A percentile compares a stretch with the other conserved stretches of the same genome.
Evolutionary conservation across 2,329 filamentous ascomycete genomes (phyloP).

Genomic region (Trichophyton equinum): DNA sequence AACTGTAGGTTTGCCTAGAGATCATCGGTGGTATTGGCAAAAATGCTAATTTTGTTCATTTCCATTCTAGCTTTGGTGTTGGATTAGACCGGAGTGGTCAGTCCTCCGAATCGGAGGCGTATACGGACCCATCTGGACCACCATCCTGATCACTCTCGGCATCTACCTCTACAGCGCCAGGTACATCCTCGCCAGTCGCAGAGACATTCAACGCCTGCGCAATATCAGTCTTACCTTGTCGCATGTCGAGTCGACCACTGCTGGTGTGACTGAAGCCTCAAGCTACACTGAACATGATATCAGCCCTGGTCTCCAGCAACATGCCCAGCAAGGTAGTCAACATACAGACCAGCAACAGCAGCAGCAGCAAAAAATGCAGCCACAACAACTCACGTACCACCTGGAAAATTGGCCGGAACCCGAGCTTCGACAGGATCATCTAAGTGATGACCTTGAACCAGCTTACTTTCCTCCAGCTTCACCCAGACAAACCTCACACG

Average conservation of each 20-base stretch:
- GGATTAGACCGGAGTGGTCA: conserved; percentile 56
- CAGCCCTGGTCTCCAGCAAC: background rate
- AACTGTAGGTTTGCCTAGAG: conserved; percentile 33
- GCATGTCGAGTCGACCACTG: background rate
- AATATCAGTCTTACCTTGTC: background rate
- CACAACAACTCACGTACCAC: background rate
- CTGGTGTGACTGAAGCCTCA: background rate
- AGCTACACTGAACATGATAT: background rate
- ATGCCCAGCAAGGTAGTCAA: background rate
- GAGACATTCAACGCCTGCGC: background rate
- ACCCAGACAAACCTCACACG: background rate
- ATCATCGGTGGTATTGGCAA: background rate
- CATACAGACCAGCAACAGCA: background rate
- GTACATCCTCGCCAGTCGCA: background rate
- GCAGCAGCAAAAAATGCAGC: background rate
- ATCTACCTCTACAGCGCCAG: conserved; percentile 23
- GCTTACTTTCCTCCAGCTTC: background rate
- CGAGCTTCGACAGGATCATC: background rate
- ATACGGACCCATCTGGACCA: conserved; percentile 43
- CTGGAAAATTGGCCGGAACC: background rate
- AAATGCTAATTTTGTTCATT: background rate
- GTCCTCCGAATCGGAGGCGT: conserved; percentile 61
- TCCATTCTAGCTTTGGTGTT: conserved; percentile 58
- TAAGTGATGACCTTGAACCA: background rate
- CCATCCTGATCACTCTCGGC: conserved; percentile 28